phyloP scores from a whole-genome alignment of 2,329 filamentous ascomycete genomes.

The Diaporthe nobilis region DNA sequence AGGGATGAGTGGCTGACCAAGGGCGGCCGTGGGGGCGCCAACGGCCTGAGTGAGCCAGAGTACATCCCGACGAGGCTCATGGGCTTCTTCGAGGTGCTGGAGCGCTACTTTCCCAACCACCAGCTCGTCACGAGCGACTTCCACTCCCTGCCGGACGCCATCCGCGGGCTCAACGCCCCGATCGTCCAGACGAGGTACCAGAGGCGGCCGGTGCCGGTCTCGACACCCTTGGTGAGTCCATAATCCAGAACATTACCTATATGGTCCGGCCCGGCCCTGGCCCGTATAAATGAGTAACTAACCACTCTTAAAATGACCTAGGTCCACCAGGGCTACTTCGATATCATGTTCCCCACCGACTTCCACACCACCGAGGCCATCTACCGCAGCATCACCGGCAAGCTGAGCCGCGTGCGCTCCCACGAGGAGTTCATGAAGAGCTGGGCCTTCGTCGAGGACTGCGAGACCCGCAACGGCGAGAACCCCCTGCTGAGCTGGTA shows the following conservation, averaged over 20 bases:
- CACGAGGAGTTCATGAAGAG: constrained; percentile 92
- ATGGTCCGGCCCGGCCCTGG: too few species aligned
- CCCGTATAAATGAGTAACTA: not conserved
- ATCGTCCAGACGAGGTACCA: constrained; percentile 96
- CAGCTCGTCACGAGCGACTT: constrained; percentile 93
- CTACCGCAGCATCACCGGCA: constrained; percentile 93
- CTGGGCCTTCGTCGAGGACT: constrained; percentile 93
- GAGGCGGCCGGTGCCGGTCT: constrained; percentile 88
- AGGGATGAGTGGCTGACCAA: constrained; percentile 46
- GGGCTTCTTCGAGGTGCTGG: constrained; percentile 95
- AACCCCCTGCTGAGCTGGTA: constrained; percentile 95
- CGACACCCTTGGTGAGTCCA: constrained; percentile 82
- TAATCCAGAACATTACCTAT: not conserved
- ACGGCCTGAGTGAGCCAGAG: constrained; percentile 86
- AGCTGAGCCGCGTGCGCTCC: constrained; percentile 85
- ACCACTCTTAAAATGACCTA: constrained; percentile 52
- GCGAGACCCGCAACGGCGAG: constrained; percentile 89
- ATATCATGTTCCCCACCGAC: constrained; percentile 98
- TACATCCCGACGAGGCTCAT: constrained; percentile 95
- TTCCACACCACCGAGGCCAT: constrained; percentile 92
- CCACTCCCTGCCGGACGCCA: constrained; percentile 84
- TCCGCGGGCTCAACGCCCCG: constrained; percentile 88
- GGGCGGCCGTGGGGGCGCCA: constrained; percentile 68
- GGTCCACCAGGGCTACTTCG: constrained; percentile 99
- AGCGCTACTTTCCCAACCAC: constrained; percentile 90